Percentiles rank a stretch among this genome's conserved stretches.
Conservation (phyloP, 2,329 filamentous ascomycete genomes). For the Fusarium humuli region DNA sequence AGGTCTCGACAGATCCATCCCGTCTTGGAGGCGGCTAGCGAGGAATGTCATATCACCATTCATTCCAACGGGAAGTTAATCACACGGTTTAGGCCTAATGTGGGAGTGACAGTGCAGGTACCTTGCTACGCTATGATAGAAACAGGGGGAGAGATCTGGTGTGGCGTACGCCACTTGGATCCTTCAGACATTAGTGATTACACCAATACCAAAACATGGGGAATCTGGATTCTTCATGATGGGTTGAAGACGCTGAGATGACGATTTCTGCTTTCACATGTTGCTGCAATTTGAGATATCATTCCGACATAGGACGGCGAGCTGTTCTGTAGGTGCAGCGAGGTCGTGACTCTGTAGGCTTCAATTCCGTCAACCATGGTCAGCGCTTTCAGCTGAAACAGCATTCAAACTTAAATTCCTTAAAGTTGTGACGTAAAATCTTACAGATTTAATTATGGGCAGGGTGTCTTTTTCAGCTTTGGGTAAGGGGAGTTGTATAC, state of each 20-base stretch:
- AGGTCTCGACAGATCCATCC: neutral
- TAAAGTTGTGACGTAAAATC: neutral
- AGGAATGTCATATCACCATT: neutral
- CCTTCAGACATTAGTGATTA: neutral
- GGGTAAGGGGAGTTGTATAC: neutral
- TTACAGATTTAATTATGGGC: neutral
- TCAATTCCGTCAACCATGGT: rapidly evolving
- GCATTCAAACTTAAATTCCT: neutral
- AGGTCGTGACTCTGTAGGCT: neutral
- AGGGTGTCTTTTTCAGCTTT: neutral
- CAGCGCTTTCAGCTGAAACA: neutral
- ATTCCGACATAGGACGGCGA: neutral
- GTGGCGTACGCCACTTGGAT: neutral
- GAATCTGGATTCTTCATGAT: neutral
- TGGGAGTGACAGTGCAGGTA: neutral
- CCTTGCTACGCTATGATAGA: neutral
- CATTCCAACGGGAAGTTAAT: neutral
- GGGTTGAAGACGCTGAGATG: neutral
- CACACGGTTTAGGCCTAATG: neutral
- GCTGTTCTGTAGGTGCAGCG: neutral
- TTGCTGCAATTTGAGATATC: neutral
- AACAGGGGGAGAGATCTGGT: neutral
- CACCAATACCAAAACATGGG: neutral
- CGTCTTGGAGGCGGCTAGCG: neutral
- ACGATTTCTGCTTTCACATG: neutral